phyloP scores from a whole-genome alignment of 2,329 filamentous ascomycete species.

The Nothomitra cinnamomea region DNA sequence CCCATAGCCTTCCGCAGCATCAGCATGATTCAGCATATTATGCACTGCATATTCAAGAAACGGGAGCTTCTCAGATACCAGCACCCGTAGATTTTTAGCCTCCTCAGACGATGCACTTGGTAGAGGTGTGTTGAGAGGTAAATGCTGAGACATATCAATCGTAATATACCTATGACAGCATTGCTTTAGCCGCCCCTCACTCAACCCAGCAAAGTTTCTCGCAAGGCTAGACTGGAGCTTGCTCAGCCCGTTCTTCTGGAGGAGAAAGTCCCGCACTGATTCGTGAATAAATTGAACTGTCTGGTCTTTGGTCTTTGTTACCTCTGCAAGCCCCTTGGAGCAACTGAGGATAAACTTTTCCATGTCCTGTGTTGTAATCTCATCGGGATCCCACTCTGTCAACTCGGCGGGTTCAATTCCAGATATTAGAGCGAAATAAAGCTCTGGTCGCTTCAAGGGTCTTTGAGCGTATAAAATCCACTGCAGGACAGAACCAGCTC shows the following conservation, averaged over 20 bases:
- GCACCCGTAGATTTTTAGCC: conserved; percentile 11
- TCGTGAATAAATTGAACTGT: conserved; percentile 20
- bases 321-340: conserved; percentile 15
- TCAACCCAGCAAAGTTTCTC: conserved; percentile 18
- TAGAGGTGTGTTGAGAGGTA: conserved; percentile 4
- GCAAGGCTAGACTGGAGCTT: conserved; percentile 19
- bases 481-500: conserved; percentile 5
- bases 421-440: conserved; percentile 8
- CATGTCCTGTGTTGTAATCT: conserved; percentile 9
- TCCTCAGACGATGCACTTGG: conserved; percentile 10
- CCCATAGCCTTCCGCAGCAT: conserved; percentile 18
- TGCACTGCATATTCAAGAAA: conserved; percentile 30
- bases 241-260: conserved; percentile 20
- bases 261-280: conserved; percentile 17
- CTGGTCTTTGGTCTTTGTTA: conserved; percentile 10
- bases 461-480: conserved; percentile 8
- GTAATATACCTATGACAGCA: conserved; percentile 27
- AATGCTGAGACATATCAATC: conserved; percentile 10
- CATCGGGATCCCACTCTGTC: conserved; percentile 10
- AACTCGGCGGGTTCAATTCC: not conserved
- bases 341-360: conserved; percentile 13
- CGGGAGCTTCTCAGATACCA: conserved; percentile 18
- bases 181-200: conserved; percentile 28
- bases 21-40: conserved; percentile 26
- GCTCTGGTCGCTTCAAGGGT: conserved; percentile 7